Evolutionary conservation across 202 grass and related monocot species (phyloP).

Genomic region (Alloteropsis angusta): DNA sequence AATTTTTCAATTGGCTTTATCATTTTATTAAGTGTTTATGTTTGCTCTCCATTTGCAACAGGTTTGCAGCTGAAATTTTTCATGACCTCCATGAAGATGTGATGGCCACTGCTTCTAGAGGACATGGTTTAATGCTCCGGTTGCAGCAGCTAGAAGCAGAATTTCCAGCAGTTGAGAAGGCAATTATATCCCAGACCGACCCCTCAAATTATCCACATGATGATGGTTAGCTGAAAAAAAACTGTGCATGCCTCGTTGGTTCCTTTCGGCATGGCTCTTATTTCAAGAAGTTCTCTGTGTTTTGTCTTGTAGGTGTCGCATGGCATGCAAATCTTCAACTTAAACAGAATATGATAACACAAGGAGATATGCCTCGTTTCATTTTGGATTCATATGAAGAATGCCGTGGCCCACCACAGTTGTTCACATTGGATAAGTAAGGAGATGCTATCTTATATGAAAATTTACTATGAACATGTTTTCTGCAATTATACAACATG

Average conservation of each 20-base stretch:
- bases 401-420: conserved; percentile 70
- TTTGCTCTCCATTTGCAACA: conserved; percentile 9
- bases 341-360: conserved; percentile 79
- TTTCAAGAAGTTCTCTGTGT: not conserved
- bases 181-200: conserved; percentile 53
- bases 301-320: conserved; percentile 47
- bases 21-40: not conserved
- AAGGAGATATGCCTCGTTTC: conserved; percentile 98
- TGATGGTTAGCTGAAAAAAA: conserved; percentile 44
- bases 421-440: conserved; percentile 96
- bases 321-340: conserved; percentile 77
- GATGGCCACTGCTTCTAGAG: conserved; percentile 73
- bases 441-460: conserved; percentile 19
- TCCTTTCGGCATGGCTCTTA: conserved; percentile 19
- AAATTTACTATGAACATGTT: conserved; percentile 13
- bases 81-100: conserved; percentile 91
- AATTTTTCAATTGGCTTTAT: not conserved
- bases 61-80: conserved; percentile 98
- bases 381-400: conserved; percentile 99
- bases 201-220: conserved; percentile 60
- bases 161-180: conserved; percentile 71
- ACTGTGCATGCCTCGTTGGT: not conserved
- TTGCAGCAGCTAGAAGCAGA: conserved; percentile 88
- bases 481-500: conserved; percentile 1
- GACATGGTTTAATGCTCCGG: conserved; percentile 82